phyloP scores from a whole-genome alignment of 805 yeast genomes.

The Yarrowia sp. region DNA sequence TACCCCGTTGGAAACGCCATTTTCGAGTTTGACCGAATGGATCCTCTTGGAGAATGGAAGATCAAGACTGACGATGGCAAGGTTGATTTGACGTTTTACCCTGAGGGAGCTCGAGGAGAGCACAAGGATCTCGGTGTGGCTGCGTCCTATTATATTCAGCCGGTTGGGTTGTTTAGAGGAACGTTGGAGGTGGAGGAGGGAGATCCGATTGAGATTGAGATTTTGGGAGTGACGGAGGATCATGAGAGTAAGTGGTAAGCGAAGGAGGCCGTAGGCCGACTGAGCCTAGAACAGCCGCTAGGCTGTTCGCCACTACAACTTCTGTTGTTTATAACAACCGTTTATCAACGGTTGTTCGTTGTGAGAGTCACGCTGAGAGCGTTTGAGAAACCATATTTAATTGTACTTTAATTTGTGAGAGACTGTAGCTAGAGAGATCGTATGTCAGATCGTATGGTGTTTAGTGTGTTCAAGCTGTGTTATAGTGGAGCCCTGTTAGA shows the following conservation, averaged over 20 bases:
- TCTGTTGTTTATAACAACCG: too few species aligned
- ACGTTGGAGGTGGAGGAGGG: slow-evolving; percentile 7
- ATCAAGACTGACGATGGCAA: slow-evolving; percentile 17
- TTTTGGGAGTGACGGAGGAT: slow-evolving; percentile 21
- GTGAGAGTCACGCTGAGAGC: neutral
- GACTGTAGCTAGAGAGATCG: too few species aligned
- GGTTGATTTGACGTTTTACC: slow-evolving; percentile 3
- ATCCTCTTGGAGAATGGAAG: slow-evolving; percentile 13
- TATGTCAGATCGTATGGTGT: too few species aligned
- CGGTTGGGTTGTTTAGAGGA: slow-evolving; percentile 15
- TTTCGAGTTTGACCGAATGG: slow-evolving; percentile 11
- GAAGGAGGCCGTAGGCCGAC: neutral
- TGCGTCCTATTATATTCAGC: neutral
- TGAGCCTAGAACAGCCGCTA: neutral
- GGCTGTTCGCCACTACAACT: too few species aligned
- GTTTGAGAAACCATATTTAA: too few species aligned
- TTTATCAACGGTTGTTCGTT: neutral
- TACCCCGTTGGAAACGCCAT: slow-evolving; percentile 13
- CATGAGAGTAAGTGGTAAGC: slow-evolving; percentile 17
- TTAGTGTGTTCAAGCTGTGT: too few species aligned
- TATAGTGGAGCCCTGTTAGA: too few species aligned
- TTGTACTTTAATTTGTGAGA: too few species aligned
- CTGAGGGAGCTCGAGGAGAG: slow-evolving; percentile 13
- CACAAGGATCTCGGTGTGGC: slow-evolving; percentile 18
- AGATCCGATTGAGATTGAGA: slow-evolving; percentile 14